Evolutionary conservation across 2,329 filamentous ascomycete genomes (phyloP).

Genomic region (Purpureocillium lavendulum): DNA sequence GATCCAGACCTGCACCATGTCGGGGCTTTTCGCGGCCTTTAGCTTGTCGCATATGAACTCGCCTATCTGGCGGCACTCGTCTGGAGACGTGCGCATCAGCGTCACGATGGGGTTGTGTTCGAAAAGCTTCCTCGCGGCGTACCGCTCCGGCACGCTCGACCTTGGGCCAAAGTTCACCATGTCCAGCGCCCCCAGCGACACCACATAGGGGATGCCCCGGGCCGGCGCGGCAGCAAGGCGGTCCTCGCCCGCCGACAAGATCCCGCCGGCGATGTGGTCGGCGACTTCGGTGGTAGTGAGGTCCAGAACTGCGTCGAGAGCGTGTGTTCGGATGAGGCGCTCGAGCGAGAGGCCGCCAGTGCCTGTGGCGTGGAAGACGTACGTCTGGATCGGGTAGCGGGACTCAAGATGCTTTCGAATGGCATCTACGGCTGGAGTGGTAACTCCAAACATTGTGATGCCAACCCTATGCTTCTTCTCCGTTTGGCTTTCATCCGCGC

Average conservation of each 20-base stretch:
- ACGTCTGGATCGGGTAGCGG: constrained; percentile 43
- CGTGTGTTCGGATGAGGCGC: constrained; percentile 44
- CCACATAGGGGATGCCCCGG: constrained; percentile 45
- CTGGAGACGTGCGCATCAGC: constrained; percentile 52
- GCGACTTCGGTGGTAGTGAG: constrained; percentile 65
- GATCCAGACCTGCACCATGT: constrained; percentile 46
- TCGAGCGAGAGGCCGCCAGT: constrained; percentile 64
- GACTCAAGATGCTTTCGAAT: constrained; percentile 42
- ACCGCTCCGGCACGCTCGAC: constrained; percentile 46
- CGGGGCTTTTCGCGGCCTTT: constrained; percentile 24
- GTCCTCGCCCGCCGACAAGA: constrained; percentile 48
- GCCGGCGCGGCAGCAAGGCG: constrained; percentile 49
- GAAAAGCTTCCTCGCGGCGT: constrained; percentile 38
- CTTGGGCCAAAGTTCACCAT: constrained; percentile 57
- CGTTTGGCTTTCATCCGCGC: too few relatives aligned
- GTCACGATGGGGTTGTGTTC: constrained; percentile 61
- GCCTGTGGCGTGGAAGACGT: constrained; percentile 63
- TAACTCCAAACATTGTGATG: constrained; percentile 70
- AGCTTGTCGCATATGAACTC: constrained; percentile 47
- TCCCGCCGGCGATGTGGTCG: constrained; percentile 54
- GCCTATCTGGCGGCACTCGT: constrained; percentile 49
- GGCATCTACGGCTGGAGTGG: constrained; percentile 53
- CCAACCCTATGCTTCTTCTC: constrained; percentile 40
- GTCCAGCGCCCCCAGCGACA: constrained; percentile 46
- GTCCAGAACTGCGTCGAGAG: constrained; percentile 59